phyloP scores from a whole-genome alignment of 345 rosid species.

The Geranium brycei region DNA sequence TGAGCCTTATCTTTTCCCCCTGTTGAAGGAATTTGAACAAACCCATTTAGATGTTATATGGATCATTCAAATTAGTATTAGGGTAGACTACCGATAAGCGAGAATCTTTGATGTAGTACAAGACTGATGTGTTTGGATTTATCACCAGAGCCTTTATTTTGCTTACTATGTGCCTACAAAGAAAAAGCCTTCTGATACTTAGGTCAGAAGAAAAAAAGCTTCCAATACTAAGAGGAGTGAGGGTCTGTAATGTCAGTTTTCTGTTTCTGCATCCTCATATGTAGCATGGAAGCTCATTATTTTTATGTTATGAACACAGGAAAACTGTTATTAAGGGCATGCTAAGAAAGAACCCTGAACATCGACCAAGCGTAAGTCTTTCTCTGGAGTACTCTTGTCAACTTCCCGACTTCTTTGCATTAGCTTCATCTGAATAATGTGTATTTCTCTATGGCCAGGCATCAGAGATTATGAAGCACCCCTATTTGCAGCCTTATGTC shows the following conservation, averaged over 20 bases:
- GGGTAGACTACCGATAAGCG: neutral
- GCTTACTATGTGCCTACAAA: neutral
- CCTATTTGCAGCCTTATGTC: slow-evolving; percentile 80
- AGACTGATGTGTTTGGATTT: no score
- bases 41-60: neutral
- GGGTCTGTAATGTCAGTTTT: neutral
- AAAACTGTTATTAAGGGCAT: slow-evolving; percentile 83
- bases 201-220: neutral
- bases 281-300: slow-evolving; percentile 9
- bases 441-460: slow-evolving; percentile 39
- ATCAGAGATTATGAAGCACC: slow-evolving; percentile 89
- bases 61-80: neutral
- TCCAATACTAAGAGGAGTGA: neutral
- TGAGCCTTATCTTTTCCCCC: neutral
- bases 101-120: neutral
- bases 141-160: no score
- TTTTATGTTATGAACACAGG: slow-evolving; percentile 31
- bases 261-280: neutral
- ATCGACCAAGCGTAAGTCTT: slow-evolving; percentile 78
- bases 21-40: neutral
- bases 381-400: slow-evolving; percentile 9
- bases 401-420: slow-evolving; percentile 11
- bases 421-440: slow-evolving; percentile 13
- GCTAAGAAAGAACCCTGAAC: slow-evolving; percentile 95
- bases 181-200: no score